Percentiles rank a stretch among this genome's conserved stretches.
Conservation (phyloP, 176 grass and related monocot species). For the Hordeum vulgare region MorexV3_pseudomolecules_assembly NC_058520.1:560101878-560102377, state of each 20-base stretch:
- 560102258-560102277: constrained; percentile 79
- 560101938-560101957: constrained; percentile 92
- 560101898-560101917: constrained; percentile 33
- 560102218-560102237: constrained; percentile 23
- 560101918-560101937: constrained; percentile 66
- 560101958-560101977: constrained; percentile 80
- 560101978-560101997: constrained; percentile 84
- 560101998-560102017: constrained; percentile 77
- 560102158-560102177: not conserved
- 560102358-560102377: constrained; percentile 19
- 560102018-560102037: constrained; percentile 73
- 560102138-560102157: not conserved
- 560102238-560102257: constrained; percentile 78
- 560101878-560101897: not conserved
- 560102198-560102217: not conserved
- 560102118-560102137: not conserved
- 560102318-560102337: not conserved
- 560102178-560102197: not conserved
- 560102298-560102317: constrained; percentile 53
- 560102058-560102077: not conserved
- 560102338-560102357: not conserved
- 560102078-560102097: constrained; percentile 13
- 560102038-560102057: not conserved
- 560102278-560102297: constrained; percentile 68
- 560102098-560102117: not conserved